Evolutionary conservation across 352 stramenopile genomes (phyloP).

Genomic region (Phytophthora pseudosyringae): DNA sequence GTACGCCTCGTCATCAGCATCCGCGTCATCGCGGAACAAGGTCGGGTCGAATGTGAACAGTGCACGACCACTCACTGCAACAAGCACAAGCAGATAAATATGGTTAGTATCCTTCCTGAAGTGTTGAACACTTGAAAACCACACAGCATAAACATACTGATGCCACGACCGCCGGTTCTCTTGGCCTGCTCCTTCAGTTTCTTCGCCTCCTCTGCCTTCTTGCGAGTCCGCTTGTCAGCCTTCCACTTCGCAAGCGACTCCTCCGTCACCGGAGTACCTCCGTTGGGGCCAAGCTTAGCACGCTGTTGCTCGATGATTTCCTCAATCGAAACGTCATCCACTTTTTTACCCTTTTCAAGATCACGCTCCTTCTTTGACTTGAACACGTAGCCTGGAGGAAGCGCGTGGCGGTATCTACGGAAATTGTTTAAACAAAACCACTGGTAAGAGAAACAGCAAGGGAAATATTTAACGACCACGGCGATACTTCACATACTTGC

Average conservation of each 20-base stretch:
- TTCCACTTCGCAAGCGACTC: constrained; percentile 92
- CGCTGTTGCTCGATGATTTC: constrained; percentile 93
- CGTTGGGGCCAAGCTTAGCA: constrained; percentile 83
- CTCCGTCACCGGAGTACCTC: constrained; percentile 88
- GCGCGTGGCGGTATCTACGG: constrained; percentile 77
- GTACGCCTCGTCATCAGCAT: constrained; percentile 88
- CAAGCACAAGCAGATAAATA: constrained; percentile 20
- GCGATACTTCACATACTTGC: constrained; percentile 58
- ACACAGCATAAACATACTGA: constrained; percentile 68
- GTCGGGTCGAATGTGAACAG: constrained; percentile 92
- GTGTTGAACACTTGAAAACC: neutral
- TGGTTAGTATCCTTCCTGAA: constrained; percentile 2
- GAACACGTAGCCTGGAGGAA: constrained; percentile 89
- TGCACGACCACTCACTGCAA: constrained; percentile 89
- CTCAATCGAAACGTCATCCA: constrained; percentile 86
- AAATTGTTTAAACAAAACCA: neutral
- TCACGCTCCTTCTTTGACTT: constrained; percentile 90
- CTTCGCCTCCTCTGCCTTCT: constrained; percentile 84
- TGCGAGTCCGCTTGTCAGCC: constrained; percentile 78
- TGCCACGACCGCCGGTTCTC: constrained; percentile 79
- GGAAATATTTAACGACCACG: neutral
- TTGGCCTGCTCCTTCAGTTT: constrained; percentile 87
- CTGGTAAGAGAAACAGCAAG: neutral
- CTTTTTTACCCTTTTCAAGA: constrained; percentile 83
- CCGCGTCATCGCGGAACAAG: constrained; percentile 92